phyloP scores from a whole-genome alignment of 805 yeast genomes.

The Nakazawaea pomicola region DNA sequence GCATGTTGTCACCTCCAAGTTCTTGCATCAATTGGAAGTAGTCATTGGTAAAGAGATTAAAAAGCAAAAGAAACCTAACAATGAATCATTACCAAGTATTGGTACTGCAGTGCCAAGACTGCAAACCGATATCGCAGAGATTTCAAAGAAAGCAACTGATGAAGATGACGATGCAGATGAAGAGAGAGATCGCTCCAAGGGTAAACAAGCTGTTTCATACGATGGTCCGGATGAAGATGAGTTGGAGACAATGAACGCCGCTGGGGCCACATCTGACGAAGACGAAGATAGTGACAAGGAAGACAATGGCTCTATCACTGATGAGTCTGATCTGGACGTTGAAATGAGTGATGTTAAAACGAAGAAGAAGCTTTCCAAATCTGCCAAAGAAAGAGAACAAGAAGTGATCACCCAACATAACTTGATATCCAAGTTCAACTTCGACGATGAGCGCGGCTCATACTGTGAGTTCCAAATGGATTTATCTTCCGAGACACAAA shows the following conservation, averaged over 20 bases:
- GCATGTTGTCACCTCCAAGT: slow-evolving; percentile 54
- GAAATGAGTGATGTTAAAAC: slow-evolving; percentile 25
- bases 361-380: slow-evolving; percentile 39
- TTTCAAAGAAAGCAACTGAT: slow-evolving; percentile 26
- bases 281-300: slow-evolving; percentile 38
- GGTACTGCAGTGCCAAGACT: slow-evolving; percentile 67
- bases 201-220: slow-evolving; percentile 85
- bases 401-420: slow-evolving; percentile 72
- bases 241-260: slow-evolving; percentile 80
- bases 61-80: slow-evolving; percentile 58
- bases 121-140: slow-evolving; percentile 35
- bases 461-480: slow-evolving; percentile 93
- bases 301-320: slow-evolving; percentile 31
- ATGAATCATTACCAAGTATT: slow-evolving; percentile 52
- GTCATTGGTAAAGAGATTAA: slow-evolving; percentile 76
- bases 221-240: slow-evolving; percentile 97
- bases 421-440: slow-evolving; percentile 74
- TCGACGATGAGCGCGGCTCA: slow-evolving; percentile 81
- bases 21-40: slow-evolving; percentile 66
- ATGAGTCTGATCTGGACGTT: slow-evolving; percentile 38
- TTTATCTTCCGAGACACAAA: slow-evolving; percentile 80
- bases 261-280: slow-evolving; percentile 74
- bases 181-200: slow-evolving; percentile 53
- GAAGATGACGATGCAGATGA: slow-evolving; percentile 60
- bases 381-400: slow-evolving; percentile 80